Conservation (phyloP, 2,329 filamentous ascomycete genomes). For the Xylariaceae sp. region DNA sequence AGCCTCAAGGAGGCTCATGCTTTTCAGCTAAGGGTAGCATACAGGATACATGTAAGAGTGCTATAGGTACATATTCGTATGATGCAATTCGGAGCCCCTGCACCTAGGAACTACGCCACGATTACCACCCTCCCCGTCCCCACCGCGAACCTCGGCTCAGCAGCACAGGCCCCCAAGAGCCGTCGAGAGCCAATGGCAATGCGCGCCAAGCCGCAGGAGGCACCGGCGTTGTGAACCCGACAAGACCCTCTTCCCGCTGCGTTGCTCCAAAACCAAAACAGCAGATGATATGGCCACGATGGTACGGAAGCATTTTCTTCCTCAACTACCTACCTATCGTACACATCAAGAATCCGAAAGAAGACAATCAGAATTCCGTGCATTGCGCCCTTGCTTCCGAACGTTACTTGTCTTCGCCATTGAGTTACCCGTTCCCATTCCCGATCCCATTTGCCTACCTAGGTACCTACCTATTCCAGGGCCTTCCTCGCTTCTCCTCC, state of each 20-base stretch:
- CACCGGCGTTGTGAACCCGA: neutral
- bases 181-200: neutral
- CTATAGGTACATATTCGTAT: neutral
- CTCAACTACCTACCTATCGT: too few relatives aligned
- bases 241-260: neutral
- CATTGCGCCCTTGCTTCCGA: neutral
- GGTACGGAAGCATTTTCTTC: too few relatives aligned
- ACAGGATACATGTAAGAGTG: neutral
- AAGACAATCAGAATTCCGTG: neutral
- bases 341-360: neutral
- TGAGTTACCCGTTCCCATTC: neutral
- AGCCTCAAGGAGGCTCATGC: neutral
- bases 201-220: neutral
- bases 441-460: neutral
- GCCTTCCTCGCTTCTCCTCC: too few relatives aligned
- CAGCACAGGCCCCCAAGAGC: neutral
- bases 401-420: neutral
- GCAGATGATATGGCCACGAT: neutral
- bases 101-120: neutral
- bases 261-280: neutral
- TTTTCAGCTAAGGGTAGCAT: neutral
- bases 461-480: too few relatives aligned
- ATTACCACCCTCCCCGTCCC: neutral
- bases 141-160: neutral
- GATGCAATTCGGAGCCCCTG: neutral